Conservation (phyloP, 2,329 filamentous ascomycete genomes). For the Colletotrichum sp. region DNA sequence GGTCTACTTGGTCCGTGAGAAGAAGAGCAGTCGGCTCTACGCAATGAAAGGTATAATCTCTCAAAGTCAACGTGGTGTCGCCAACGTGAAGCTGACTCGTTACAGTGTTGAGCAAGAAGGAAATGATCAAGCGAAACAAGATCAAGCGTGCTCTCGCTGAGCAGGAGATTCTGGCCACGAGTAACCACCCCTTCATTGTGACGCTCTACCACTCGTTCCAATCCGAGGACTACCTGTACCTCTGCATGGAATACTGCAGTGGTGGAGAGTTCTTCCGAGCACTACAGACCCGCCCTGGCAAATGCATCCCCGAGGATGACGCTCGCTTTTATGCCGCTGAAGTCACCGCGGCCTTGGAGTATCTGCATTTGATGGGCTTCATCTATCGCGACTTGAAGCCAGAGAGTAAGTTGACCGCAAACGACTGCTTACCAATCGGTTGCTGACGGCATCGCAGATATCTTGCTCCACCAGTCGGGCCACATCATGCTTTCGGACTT, state of each 20-base stretch:
- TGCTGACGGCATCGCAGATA: constrained; percentile 64
- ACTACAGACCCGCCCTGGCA: constrained; percentile 93
- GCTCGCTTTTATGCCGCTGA: constrained; percentile 97
- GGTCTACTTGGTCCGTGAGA: constrained; percentile 95
- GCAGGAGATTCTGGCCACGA: constrained; percentile 97
- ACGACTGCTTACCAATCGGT: constrained; percentile 5
- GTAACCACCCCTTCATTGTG: constrained; percentile 98
- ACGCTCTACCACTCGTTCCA: constrained; percentile 99
- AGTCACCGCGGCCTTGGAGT: constrained; percentile 94
- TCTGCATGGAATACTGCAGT: constrained; percentile 99
- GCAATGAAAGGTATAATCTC: constrained; percentile 89
- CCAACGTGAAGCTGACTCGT: constrained; percentile 37
- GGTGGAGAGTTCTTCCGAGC: constrained; percentile 98
- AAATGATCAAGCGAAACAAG: constrained; percentile 99
- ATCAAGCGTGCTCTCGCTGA: constrained; percentile 98
- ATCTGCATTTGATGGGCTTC: constrained; percentile 98
- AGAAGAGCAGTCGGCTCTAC: constrained; percentile 94
- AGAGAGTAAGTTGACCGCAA: constrained; percentile 73
- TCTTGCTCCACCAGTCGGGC: constrained; percentile 96
- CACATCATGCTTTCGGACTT: constrained; percentile 99
- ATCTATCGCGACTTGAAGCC: constrained; percentile 98
- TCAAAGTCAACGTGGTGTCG: neutral
- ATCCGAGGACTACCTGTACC: constrained; percentile 95
- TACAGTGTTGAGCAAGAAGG: constrained; percentile 95
- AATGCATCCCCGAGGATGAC: constrained; percentile 96